Percentiles rank a stretch among this genome's conserved stretches.
Evolutionary conservation across 1,139 yeast species (phyloP).

Genomic region (Pichia inconspicua): DNA sequence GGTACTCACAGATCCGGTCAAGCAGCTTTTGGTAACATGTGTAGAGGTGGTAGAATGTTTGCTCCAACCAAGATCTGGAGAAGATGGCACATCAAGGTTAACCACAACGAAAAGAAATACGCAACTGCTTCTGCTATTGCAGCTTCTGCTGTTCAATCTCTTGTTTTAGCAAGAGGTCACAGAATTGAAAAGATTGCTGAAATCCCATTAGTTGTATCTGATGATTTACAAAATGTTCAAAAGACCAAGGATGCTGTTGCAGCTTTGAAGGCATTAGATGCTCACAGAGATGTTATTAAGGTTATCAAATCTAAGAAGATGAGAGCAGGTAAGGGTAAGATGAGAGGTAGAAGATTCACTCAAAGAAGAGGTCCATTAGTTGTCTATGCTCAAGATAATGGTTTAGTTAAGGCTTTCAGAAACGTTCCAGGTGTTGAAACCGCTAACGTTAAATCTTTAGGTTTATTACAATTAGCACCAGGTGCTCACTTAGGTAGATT

Average conservation of each 20-base stretch:
- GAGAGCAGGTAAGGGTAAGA: conserved; percentile 99
- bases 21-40: conserved; percentile 99
- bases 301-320: conserved; percentile 97
- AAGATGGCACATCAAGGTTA: conserved; percentile 99
- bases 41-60: conserved; percentile 99
- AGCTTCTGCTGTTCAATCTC: conserved; percentile 97
- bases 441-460: conserved; percentile 84
- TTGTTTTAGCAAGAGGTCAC: conserved; percentile 99
- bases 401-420: conserved; percentile 97
- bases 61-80: conserved; percentile 99
- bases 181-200: conserved; percentile 97
- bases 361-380: conserved; percentile 99
- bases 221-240: conserved; percentile 84
- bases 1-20: conserved; percentile 99
- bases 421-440: conserved; percentile 99
- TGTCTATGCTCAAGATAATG: conserved; percentile 96
- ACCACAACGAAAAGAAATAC: conserved; percentile 99
- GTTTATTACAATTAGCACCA: conserved; percentile 98
- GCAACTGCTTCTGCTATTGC: conserved; percentile 99
- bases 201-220: conserved; percentile 95
- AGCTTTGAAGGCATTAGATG: conserved; percentile 96
- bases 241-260: conserved; percentile 99
- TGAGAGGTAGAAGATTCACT: conserved; percentile 99
- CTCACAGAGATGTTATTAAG: conserved; percentile 96
- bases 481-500: conserved; percentile 99